phyloP scores from a whole-genome alignment of 1,139 yeast genomes.

The Debaryomyces coudertii region DNA sequence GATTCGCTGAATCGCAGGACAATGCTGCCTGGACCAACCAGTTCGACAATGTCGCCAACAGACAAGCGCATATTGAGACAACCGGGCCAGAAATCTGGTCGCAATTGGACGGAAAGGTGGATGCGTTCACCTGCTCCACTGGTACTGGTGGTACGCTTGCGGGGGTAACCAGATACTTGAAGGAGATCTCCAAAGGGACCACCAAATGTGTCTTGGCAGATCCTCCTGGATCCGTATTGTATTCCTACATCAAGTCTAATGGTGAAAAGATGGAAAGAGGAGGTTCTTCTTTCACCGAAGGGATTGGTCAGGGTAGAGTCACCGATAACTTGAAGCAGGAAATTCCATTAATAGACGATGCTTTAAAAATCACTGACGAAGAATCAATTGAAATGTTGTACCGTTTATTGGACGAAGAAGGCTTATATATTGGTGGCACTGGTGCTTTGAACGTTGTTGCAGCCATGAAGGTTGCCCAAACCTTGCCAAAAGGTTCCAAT shows the following conservation, averaged over 20 bases:
- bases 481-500: conserved; percentile 79
- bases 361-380: conserved; percentile 73
- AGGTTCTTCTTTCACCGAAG: conserved; percentile 90
- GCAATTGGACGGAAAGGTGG: conserved; percentile 79
- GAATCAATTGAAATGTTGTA: conserved; percentile 80
- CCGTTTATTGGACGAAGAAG: conserved; percentile 83
- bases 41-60: conserved; percentile 82
- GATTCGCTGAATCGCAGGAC: conserved; percentile 73
- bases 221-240: conserved; percentile 90
- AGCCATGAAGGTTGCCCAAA: conserved; percentile 70
- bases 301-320: conserved; percentile 93
- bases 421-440: conserved; percentile 88
- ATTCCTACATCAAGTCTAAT: conserved; percentile 70
- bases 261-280: conserved; percentile 65
- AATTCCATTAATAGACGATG: conserved; percentile 70
- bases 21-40: conserved; percentile 94
- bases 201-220: conserved; percentile 77
- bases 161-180: conserved; percentile 76
- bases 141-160: conserved; percentile 94
- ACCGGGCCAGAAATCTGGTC: conserved; percentile 93
- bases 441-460: conserved; percentile 84
- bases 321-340: conserved; percentile 81
- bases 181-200: conserved; percentile 59
- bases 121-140: conserved; percentile 85
- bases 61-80: conserved; percentile 87